Evolutionary conservation across 2,329 filamentous ascomycete genomes (phyloP).

Genomic region (Cylindrodendrum hubeiense): DNA sequence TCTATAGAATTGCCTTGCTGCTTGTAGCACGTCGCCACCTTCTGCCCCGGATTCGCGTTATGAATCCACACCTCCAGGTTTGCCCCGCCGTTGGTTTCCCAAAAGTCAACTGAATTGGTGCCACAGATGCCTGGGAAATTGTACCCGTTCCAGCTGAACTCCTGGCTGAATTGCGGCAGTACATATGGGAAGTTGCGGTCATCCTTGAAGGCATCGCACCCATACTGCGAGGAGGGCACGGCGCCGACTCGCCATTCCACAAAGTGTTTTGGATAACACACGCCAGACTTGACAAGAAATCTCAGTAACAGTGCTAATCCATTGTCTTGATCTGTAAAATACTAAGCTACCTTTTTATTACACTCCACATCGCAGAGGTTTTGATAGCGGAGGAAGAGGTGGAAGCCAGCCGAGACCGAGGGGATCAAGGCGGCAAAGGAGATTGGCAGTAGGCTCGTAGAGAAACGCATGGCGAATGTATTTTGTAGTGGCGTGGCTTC

Average conservation of each 20-base stretch:
- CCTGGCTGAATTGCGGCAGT: not conserved
- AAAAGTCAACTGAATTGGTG: constrained; percentile 9
- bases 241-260: constrained; percentile 13
- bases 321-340: too few species aligned
- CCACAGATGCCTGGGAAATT: constrained; percentile 8
- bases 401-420: not conserved
- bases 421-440: not conserved
- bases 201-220: constrained; percentile 6
- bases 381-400: not conserved
- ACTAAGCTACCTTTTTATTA: constrained; percentile 4
- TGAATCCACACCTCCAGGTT: constrained; percentile 11
- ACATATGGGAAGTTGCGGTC: not conserved
- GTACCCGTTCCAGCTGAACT: constrained; percentile 5
- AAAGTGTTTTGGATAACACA: constrained; percentile 16
- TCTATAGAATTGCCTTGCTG: not conserved
- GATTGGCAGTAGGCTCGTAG: not conserved
- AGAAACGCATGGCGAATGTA: not conserved
- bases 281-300: too few species aligned
- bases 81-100: not conserved
- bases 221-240: constrained; percentile 8
- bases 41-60: constrained; percentile 1
- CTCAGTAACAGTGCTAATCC: too few species aligned
- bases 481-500: not conserved
- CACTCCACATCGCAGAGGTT: constrained; percentile 14
- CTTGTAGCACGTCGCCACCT: constrained; percentile 12